Conservation (phyloP, 1,284 basidiomycete genomes). For the Heimioporus retisporus region DNA sequence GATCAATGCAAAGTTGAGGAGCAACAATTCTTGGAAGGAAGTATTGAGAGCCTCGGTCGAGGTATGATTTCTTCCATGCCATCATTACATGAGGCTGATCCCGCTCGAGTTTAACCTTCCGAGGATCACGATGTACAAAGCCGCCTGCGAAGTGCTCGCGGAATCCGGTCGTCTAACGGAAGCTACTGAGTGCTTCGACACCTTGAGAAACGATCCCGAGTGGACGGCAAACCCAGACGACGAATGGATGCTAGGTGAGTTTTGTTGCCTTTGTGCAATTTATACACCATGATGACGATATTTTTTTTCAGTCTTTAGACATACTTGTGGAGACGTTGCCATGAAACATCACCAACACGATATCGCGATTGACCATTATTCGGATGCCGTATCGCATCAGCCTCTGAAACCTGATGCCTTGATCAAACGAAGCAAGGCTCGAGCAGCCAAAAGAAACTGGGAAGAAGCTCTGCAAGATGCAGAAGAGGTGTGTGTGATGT, state of each 20-base stretch:
- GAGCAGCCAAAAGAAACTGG: constrained; percentile 1
- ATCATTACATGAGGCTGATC: not conserved
- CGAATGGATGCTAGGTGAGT: constrained; percentile 9
- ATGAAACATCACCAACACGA: constrained; percentile 9
- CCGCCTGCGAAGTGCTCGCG: constrained; percentile 10
- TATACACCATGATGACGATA: not conserved
- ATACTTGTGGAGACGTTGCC: constrained; percentile 12
- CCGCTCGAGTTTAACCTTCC: not conserved
- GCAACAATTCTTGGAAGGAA: constrained; percentile 6
- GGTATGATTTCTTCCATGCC: not conserved
- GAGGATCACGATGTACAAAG: constrained; percentile 6
- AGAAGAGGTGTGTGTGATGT: constrained; percentile 1
- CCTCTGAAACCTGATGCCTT: constrained; percentile 1
- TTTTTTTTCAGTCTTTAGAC: constrained; percentile 5
- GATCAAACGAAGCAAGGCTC: constrained; percentile 10
- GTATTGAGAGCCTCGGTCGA: constrained; percentile 4
- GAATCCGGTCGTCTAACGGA: constrained; percentile 4
- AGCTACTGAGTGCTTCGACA: constrained; percentile 7
- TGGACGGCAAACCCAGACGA: not conserved
- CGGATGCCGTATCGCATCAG: not conserved
- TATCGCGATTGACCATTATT: constrained; percentile 7
- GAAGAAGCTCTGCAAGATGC: constrained; percentile 12
- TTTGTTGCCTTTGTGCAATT: no score
- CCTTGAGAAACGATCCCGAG: not conserved
- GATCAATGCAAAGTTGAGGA: constrained; percentile 10